These are phyloP conservation scores for Sporisorium scitamineum DNA, from an alignment of 1,284 basidiomycete species.

Conservation along the genomic window DNA sequence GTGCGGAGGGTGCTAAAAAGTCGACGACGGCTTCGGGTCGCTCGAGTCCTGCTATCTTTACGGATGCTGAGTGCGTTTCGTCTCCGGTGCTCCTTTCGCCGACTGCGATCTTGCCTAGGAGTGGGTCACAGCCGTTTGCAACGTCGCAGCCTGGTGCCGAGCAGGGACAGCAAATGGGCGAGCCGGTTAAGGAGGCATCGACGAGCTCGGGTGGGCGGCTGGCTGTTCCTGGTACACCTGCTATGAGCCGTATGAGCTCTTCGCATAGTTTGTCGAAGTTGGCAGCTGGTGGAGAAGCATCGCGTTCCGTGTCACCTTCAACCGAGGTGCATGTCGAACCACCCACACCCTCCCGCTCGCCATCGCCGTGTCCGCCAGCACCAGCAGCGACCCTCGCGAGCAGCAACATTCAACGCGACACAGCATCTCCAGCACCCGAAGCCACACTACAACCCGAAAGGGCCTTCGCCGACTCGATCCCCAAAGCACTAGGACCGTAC, in stretches of 20 bases:
- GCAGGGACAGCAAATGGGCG: background rate
- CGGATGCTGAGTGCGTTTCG: conserved; percentile 24
- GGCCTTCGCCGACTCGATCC: conserved; percentile 44
- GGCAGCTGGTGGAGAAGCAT: conserved; percentile 12
- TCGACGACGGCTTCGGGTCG: conserved; percentile 18
- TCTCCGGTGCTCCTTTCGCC: conserved; percentile 44
- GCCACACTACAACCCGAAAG: conserved; percentile 4
- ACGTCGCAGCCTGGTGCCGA: background rate
- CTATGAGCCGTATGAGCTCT: conserved; percentile 38
- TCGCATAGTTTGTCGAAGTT: conserved; percentile 33
- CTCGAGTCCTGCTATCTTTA: conserved; percentile 27
- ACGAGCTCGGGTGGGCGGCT: conserved; percentile 22
- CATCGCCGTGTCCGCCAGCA: conserved; percentile 23
- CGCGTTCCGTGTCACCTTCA: conserved; percentile 26
- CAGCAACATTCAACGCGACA: conserved; percentile 7
- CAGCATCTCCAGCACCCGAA: conserved; percentile 18
- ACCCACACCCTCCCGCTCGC: conserved; percentile 36
- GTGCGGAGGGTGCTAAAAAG: conserved; percentile 29
- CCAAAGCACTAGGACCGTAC: conserved; percentile 74
- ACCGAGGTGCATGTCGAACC: conserved; percentile 36
- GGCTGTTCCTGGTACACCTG: conserved; percentile 27
- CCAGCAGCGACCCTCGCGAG: background rate
- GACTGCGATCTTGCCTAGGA: conserved; percentile 10
- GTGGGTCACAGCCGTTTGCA: conserved; percentile 1
- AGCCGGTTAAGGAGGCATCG: background rate